Evolutionary conservation across 2,329 filamentous ascomycete species (phyloP), one percentile per base, ranked within the genome.

Genomic region (Aspergillus puulaauensis): DNA sequence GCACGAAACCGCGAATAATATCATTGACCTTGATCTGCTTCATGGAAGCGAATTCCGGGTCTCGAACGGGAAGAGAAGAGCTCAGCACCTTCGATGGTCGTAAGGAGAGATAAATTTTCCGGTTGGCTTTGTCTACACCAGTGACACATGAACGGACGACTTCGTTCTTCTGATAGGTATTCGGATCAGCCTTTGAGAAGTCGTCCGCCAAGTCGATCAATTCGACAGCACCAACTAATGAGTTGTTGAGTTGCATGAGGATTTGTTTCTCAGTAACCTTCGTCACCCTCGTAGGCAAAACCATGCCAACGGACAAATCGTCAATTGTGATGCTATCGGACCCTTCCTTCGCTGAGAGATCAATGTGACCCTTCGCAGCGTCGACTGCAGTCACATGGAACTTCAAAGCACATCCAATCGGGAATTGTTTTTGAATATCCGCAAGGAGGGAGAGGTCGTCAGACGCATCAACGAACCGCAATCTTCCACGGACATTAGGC

Each of bases 31-130:
- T 86, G 33, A 99, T 70, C 64, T 96, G 86, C n/a, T 85, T 80
- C 47, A 87, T 76, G 17, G 84, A 84, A 12, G 81, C 83, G 63
- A 99, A 86, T 67, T 97, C 91, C 39, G 83, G 86, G 71, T 99
- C 95, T 68, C 87, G 86, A 46, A 97, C 85, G 1, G 87, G 83
- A 3, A 96, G 79, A 1, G 90, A 89, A 1, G 93, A 96, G 76
- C 90, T 96, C 61, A 98, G 80, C 41, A 97, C 90, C 63, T 90
- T 90, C 1, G 93, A 98, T 2, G 93, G 91, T 44, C 95, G 86
- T 40, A 89, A 84, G 6, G 93, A 97, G 12, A 99, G 80, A 49
- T 86, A 84, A 2, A 97, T 78, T 67, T 86, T 89, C 81, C 97
- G 97, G 78, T 96, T 97, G 55, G 86, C 84, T 54, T 82, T 79